These are phyloP conservation scores for Physaria fendleri DNA, from an alignment of 345 rosid genomes.

Conservation along the genomic window DNA sequence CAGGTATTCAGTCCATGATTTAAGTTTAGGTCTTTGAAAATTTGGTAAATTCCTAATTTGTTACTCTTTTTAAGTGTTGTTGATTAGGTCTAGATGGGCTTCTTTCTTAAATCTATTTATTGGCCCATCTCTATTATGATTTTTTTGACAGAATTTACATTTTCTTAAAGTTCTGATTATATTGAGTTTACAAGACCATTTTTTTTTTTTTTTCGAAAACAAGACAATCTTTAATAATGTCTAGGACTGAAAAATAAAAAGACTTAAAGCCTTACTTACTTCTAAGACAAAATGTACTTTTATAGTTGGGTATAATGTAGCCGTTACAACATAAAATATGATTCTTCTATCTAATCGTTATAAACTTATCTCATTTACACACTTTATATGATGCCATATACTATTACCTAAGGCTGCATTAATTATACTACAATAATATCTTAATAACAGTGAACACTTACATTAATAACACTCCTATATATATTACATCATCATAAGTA, in stretches of 20 bases:
- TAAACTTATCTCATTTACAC: neutral
- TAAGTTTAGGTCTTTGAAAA: neutral
- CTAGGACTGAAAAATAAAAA: too few species aligned
- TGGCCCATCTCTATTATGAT: neutral
- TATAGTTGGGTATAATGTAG: neutral
- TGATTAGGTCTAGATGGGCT: constrained; percentile 2
- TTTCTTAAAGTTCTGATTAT: too few species aligned
- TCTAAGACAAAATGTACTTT: neutral
- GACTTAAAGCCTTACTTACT: neutral
- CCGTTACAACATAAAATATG: constrained; percentile 7
- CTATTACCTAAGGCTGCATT: neutral
- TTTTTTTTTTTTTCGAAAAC: neutral
- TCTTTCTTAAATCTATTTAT: neutral
- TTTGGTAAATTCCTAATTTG: neutral
- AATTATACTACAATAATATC: neutral
- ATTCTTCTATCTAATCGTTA: neutral
- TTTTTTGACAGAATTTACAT: too few species aligned
- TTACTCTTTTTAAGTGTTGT: neutral
- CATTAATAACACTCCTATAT: neutral
- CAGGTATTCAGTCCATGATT: neutral
- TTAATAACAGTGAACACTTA: neutral
- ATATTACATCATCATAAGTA: neutral
- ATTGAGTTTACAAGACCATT: neutral
- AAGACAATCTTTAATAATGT: too few species aligned
- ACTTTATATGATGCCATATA: neutral